Evolutionary conservation across 371 early-diverging fungal genomes (phyloP), one percentile per base, ranked within the genome.

Genomic region (Parasitella parasitica): DNA sequence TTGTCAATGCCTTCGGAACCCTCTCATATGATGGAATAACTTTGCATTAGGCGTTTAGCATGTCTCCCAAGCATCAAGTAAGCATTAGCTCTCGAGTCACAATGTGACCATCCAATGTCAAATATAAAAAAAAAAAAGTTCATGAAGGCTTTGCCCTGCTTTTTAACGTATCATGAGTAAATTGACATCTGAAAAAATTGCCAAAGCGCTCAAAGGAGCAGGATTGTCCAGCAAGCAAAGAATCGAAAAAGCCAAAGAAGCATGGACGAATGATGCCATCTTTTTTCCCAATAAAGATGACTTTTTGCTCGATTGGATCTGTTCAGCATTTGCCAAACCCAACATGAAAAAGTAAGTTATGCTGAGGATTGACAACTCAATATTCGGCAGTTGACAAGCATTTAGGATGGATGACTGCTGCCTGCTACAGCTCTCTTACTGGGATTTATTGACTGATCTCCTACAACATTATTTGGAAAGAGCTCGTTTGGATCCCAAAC

Each of bases 261-360:
- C 78, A 6, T 81, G 81, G 81, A 32, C 61, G 6, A 64, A 72
- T 37, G 52, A 68, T n/a, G 48, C 64, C 20, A 51, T 81, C 5
- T 78, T 77, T 46, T 81, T 81, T 20, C 81, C 81, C 24, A 75
- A 74, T 59, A 81, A 81, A 32, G 76, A 76, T 52, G 76, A 77
- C 52, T 81, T 81, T 54, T 63, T 81, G 11, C 63, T 81, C 22
- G 75, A 76, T 26, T 81, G 81, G 81, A 61, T 81, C 52, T 71
- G 74, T 63, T 60, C 66, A 30, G 69, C 72, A 7, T 68, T 81
- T 32, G 63, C 67, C 16, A 77, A 72, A 57, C 67, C 77, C 2
- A 76, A 75, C 46, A 50, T 67, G 43, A 80, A 80, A 65, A 72
- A 73, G 80, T 80, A 73, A 67, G 58, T 28, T 9, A 7, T 15